These are phyloP conservation scores for Smittium culicis DNA, from an alignment of 371 early-diverging fungal genomes.

Conservation along the genomic window DNA sequence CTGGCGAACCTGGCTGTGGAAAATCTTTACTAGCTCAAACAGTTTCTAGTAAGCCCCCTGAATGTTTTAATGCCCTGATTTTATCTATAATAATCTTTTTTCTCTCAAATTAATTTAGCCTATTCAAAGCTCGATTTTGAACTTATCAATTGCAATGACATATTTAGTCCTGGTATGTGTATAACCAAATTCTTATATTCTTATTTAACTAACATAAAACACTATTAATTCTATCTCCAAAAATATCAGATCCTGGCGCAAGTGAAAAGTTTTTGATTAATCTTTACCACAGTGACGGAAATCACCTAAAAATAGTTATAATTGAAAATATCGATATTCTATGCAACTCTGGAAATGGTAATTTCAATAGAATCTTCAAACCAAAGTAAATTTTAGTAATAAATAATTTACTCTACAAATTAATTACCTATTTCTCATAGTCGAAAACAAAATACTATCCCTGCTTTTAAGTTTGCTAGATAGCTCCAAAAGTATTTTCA, in stretches of 20 bases:
- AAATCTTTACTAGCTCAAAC: slow-evolving; percentile 23
- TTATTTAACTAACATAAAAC: too few species aligned
- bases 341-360: slow-evolving; percentile 11
- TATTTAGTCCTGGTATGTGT: slow-evolving; percentile 45
- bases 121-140: slow-evolving; percentile 34
- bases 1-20: slow-evolving; percentile 28
- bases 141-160: slow-evolving; percentile 49
- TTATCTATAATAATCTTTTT: not conserved
- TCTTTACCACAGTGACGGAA: slow-evolving; percentile 14
- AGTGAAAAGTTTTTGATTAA: slow-evolving; percentile 21
- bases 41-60: slow-evolving; percentile 1
- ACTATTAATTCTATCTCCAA: too few species aligned
- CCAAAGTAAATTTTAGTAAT: too few species aligned
- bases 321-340: slow-evolving; percentile 31
- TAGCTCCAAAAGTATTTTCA: slow-evolving; percentile 14
- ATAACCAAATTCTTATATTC: not conserved
- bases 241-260: slow-evolving; percentile 24
- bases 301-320: slow-evolving; percentile 14
- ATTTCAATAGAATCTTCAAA: not conserved
- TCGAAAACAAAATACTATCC: slow-evolving; percentile 26
- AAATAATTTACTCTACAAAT: too few species aligned
- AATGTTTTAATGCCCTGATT: not conserved
- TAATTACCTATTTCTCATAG: slow-evolving; percentile 4
- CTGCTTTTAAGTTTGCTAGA: slow-evolving; percentile 26
- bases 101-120: not conserved